phyloP scores from a whole-genome alignment of 345 rosid genomes.

The Lenwebbia sp. region DNA sequence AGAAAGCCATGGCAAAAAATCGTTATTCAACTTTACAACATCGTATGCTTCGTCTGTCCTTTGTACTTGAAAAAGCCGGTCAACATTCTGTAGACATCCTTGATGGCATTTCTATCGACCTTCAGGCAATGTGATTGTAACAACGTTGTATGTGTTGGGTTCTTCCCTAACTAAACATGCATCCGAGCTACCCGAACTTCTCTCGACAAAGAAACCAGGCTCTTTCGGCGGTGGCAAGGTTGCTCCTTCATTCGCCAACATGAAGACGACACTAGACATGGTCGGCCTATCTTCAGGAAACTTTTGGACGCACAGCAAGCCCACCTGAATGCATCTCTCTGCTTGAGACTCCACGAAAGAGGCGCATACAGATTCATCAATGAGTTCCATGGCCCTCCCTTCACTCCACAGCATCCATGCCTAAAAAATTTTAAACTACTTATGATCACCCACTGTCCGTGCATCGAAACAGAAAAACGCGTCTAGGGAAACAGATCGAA shows the following conservation, averaged over 20 bases:
- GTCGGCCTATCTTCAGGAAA: slow-evolving; percentile 12
- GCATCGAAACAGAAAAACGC: not conserved
- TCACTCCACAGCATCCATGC: slow-evolving; percentile 19
- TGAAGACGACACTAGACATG: slow-evolving; percentile 3
- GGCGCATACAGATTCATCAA: not conserved
- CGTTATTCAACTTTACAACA: not conserved
- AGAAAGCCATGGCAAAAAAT: not conserved
- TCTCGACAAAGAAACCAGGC: slow-evolving; percentile 4
- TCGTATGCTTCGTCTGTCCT: not conserved
- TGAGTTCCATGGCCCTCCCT: not conserved
- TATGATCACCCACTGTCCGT: not conserved
- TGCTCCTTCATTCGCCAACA: slow-evolving; percentile 6
- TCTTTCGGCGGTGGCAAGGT: slow-evolving; percentile 5
- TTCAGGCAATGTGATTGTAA: too few species aligned
- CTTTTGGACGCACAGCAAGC: slow-evolving; percentile 14
- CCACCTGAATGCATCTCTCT: slow-evolving; percentile 14
- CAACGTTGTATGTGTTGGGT: not conserved
- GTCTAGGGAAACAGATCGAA: not conserved
- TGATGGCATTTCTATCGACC: not conserved
- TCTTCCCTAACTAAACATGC: not conserved
- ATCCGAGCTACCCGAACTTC: not conserved
- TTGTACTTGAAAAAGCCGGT: not conserved
- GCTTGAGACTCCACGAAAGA: not conserved
- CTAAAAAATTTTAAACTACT: not conserved
- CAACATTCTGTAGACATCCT: not conserved